Evolutionary conservation across 371 early-diverging fungal genomes (phyloP).

Genomic region (Mucor piriformis): DNA sequence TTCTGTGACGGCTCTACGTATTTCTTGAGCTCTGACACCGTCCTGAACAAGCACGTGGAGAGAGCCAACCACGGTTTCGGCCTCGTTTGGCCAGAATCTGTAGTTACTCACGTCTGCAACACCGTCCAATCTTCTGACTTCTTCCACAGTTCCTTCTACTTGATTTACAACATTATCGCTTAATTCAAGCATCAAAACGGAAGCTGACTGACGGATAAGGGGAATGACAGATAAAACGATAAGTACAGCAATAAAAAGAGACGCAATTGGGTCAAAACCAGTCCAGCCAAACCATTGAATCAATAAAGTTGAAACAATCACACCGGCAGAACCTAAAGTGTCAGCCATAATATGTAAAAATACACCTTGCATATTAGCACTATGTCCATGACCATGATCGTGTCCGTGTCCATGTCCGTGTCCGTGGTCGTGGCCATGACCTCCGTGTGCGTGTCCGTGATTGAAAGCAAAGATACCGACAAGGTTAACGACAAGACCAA

Average conservation of each 20-base stretch:
- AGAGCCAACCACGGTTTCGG: conserved; percentile 60
- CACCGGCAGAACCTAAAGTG: conserved; percentile 95
- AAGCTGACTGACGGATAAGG: conserved; percentile 72
- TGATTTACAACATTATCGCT: conserved; percentile 49
- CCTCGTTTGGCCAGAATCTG: conserved; percentile 68
- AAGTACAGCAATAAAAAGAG: conserved; percentile 86
- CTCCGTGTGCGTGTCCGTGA: conserved; percentile 77
- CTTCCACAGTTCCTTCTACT: conserved; percentile 56
- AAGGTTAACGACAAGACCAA: conserved; percentile 91
- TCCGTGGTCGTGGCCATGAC: conserved; percentile 68
- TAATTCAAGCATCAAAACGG: conserved; percentile 61
- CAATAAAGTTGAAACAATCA: conserved; percentile 88
- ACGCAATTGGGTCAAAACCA: conserved; percentile 94
- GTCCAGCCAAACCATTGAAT: conserved; percentile 92
- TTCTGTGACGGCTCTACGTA: conserved; percentile 40
- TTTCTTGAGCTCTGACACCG: conserved; percentile 30
- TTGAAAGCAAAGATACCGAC: conserved; percentile 94
- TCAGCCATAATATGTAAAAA: conserved; percentile 96
- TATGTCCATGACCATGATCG: conserved; percentile 36
- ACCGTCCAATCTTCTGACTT: conserved; percentile 49
- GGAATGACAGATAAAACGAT: conserved; percentile 88
- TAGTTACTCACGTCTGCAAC: conserved; percentile 47
- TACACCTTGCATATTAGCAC: conserved; percentile 87
- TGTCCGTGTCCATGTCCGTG: conserved; percentile 27
- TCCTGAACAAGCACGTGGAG: conserved; percentile 55